phyloP scores from a whole-genome alignment of 331 rosid species.

The Quercus lobata region DNA sequence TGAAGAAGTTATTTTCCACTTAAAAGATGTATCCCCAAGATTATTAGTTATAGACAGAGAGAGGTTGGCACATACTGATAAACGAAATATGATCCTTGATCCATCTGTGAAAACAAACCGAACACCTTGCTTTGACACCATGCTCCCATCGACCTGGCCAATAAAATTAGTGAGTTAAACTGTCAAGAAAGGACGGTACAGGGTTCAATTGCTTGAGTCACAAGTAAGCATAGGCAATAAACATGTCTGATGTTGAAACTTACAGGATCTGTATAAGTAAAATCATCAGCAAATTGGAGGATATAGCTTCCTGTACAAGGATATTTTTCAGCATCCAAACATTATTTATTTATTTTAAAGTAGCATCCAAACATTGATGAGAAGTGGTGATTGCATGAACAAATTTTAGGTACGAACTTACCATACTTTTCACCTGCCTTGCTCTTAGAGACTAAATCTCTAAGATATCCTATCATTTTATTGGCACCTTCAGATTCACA shows the following conservation, averaged over 20 bases:
- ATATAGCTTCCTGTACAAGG: constrained; percentile 61
- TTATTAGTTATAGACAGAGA: neutral
- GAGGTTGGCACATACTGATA: constrained; percentile 61
- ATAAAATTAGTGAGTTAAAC: constrained; percentile 1
- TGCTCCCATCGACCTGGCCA: constrained; percentile 83
- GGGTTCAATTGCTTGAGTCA: constrained; percentile 3
- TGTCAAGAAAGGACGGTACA: neutral
- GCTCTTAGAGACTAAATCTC: constrained; percentile 59
- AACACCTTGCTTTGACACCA: constrained; percentile 89
- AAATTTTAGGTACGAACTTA: constrained; percentile 26
- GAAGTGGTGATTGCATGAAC: constrained; percentile 11
- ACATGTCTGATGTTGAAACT: constrained; percentile 25
- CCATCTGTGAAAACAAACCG: constrained; percentile 93
- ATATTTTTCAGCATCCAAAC: constrained; percentile 14
- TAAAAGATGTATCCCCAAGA: constrained; percentile 8
- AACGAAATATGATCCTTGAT: constrained; percentile 92
- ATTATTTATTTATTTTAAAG: neutral
- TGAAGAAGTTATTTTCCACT: neutral
- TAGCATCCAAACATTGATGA: neutral
- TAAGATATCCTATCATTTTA: constrained; percentile 70
- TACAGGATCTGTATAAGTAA: constrained; percentile 82
- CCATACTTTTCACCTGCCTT: constrained; percentile 82
- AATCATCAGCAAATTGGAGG: constrained; percentile 93
- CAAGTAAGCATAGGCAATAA: constrained; percentile 2
- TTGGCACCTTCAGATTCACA: constrained; percentile 89